Evolutionary conservation across 306 rosid species (phyloP), one percentile per base, ranked within the genome.

Genomic region (Trifolium dubium): DNA sequence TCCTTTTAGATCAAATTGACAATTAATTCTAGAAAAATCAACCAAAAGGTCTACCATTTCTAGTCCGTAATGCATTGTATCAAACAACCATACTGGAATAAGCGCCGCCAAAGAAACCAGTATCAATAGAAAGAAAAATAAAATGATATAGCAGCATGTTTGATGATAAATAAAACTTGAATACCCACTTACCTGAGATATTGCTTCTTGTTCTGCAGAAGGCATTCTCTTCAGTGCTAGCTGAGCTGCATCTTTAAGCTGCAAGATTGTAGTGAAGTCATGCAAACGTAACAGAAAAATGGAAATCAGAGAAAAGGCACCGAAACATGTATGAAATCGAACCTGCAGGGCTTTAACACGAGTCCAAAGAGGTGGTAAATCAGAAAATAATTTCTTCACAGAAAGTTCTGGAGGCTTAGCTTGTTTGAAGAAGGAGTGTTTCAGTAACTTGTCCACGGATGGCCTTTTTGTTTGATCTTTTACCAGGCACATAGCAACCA

Each of bases 401-500:
- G 91, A 87, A 85, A 88, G 82, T 81, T 95, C 98, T 12, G 98
- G 97, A 86, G 97, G 89, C 87, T 92, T 95, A n/a, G 88, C 89
- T 37, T 80, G 73, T 83, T 87, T 95, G 82, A 95, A 95, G 85
- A 95, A 92, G 34, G 96, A 86, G 77, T 92, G 99, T 62, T 92
- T 95, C 79, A 95, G 78, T 71, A 95, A 85, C 83, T 95, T 95
- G 72, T 92, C 99, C 58, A 92, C 93, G 0, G 98, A 77, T 32
- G 99, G 99, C 81, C 99, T 87, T 91, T 92, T 95, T 50, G 98
- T 72, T 82, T 92, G 99, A 84, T 95, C 99, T 88, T 95, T 95
- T 75, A 95, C 99, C 85, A 95, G 85, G 88, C 99, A 92, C 99
- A 95, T 95, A 60, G 99, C 98, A 89, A 92, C 99, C 98, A 95